phyloP scores from a whole-genome alignment of 129 eudicot genomes.

The Centrapalus pauciflorus region DNA sequence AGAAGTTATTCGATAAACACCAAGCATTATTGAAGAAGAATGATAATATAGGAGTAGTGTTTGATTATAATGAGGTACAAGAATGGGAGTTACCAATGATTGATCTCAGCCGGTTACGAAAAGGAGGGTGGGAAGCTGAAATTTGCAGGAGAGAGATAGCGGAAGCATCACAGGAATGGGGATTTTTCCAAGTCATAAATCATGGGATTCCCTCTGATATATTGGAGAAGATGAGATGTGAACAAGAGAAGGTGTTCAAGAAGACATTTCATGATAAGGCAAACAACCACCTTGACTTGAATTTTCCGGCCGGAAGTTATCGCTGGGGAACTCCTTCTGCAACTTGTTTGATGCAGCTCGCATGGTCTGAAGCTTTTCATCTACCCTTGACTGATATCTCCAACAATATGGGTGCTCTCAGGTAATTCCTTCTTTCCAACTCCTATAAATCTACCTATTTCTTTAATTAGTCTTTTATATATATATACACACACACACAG shows the following conservation, averaged over 20 bases:
- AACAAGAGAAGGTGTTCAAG: conserved; percentile 58
- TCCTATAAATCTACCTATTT: no score
- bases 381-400: conserved; percentile 53
- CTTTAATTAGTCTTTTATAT: no score
- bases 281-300: conserved; percentile 21
- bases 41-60: not conserved
- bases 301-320: conserved; percentile 57
- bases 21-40: not conserved
- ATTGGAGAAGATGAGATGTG: conserved; percentile 49
- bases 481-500: no score
- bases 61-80: conserved; percentile 30
- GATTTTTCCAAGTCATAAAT: conserved; percentile 80
- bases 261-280: conserved; percentile 49
- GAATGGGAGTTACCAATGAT: conserved; percentile 67
- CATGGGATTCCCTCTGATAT: conserved; percentile 57
- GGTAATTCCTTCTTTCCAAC: conserved; percentile 35
- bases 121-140: conserved; percentile 34
- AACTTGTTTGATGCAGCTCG: conserved; percentile 49
- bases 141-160: conserved; percentile 58
- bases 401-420: conserved; percentile 33
- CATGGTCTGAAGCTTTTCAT: conserved; percentile 93
- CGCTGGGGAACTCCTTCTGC: conserved; percentile 84
- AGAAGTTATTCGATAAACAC: conserved; percentile 26
- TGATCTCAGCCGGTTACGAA: conserved; percentile 48
- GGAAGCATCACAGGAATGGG: conserved; percentile 77